Evolutionary conservation across 2,329 filamentous ascomycete species (phyloP).

Genomic region (Emergomyces pasteurianus): DNA sequence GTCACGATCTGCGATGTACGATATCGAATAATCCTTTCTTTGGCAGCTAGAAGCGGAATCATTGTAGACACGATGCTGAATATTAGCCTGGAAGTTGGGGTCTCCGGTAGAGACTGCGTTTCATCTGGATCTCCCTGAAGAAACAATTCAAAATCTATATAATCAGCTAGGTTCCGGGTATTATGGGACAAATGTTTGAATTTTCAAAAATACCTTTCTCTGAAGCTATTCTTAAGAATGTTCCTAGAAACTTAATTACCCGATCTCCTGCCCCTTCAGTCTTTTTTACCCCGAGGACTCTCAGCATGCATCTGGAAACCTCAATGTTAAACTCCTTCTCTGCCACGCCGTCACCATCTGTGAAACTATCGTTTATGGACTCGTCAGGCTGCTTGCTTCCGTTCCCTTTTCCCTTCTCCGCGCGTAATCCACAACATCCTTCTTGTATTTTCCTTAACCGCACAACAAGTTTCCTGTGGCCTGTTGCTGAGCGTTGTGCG

Average conservation of each 20-base stretch:
- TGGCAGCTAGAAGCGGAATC: constrained; percentile 65
- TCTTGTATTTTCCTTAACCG: constrained; percentile 86
- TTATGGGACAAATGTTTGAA: neutral
- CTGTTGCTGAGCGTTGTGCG: constrained; percentile 79
- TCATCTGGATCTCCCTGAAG: constrained; percentile 52
- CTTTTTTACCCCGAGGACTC: constrained; percentile 81
- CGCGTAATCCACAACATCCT: constrained; percentile 53
- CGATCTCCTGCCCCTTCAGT: constrained; percentile 79
- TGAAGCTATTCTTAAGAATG: constrained; percentile 62
- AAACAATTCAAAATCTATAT: constrained; percentile 57
- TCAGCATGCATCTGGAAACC: constrained; percentile 67
- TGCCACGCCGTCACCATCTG: constrained; percentile 54
- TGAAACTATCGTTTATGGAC: constrained; percentile 26
- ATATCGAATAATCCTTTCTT: constrained; percentile 88
- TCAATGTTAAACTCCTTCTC: constrained; percentile 83
- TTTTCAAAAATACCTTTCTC: constrained; percentile 39
- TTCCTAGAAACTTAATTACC: constrained; percentile 71
- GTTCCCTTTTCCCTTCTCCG: constrained; percentile 24
- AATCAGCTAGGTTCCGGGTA: constrained; percentile 8
- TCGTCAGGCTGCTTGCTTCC: constrained; percentile 10
- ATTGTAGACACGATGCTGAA: constrained; percentile 61
- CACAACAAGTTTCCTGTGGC: constrained; percentile 79
- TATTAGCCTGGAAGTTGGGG: constrained; percentile 69
- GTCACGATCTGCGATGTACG: constrained; percentile 80
- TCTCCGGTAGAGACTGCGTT: constrained; percentile 62